These are phyloP conservation scores for Talaromyces rugulosus DNA, from an alignment of 2,329 filamentous ascomycete species.

Conservation along the genomic window DNA sequence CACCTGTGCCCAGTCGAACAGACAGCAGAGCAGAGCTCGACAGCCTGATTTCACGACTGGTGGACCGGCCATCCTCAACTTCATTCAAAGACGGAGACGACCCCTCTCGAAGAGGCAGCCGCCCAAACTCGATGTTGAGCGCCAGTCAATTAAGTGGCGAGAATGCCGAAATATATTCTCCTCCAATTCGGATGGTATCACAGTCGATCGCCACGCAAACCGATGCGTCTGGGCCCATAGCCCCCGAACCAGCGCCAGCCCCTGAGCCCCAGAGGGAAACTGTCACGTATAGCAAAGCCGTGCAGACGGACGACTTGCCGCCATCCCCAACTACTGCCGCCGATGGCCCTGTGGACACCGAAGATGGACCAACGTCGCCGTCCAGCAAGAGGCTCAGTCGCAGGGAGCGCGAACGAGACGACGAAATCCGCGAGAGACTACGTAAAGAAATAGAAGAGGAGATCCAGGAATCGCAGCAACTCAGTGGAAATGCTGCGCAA, in stretches of 20 bases:
- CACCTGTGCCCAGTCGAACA: constrained; percentile 65
- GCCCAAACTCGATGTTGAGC: constrained; percentile 82
- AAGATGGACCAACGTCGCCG: constrained; percentile 53
- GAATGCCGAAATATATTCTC: constrained; percentile 39
- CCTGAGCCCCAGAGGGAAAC: constrained; percentile 60
- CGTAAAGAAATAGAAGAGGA: constrained; percentile 91
- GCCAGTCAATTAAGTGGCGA: constrained; percentile 75
- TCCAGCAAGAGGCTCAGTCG: constrained; percentile 71
- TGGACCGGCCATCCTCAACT: constrained; percentile 73
- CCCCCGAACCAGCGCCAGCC: constrained; percentile 72
- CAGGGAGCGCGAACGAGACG: constrained; percentile 75
- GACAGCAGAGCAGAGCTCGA: constrained; percentile 70
- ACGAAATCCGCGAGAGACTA: constrained; percentile 80
- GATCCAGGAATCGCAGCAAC: constrained; percentile 62
- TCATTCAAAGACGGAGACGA: constrained; percentile 51
- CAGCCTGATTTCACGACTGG: constrained; percentile 74
- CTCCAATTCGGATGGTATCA: constrained; percentile 37
- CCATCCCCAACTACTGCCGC: constrained; percentile 50
- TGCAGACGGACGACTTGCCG: constrained; percentile 79
- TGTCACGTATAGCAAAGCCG: constrained; percentile 94
- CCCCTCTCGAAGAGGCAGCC: constrained; percentile 55
- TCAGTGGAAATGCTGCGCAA: constrained; percentile 27
- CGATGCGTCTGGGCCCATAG: constrained; percentile 67
- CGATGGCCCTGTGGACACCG: constrained; percentile 51
- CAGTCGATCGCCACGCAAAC: constrained; percentile 58